These are phyloP conservation scores for Sporothrix brasiliensis DNA, from an alignment of 2,329 filamentous ascomycete genomes.

Conservation along the genomic window DNA sequence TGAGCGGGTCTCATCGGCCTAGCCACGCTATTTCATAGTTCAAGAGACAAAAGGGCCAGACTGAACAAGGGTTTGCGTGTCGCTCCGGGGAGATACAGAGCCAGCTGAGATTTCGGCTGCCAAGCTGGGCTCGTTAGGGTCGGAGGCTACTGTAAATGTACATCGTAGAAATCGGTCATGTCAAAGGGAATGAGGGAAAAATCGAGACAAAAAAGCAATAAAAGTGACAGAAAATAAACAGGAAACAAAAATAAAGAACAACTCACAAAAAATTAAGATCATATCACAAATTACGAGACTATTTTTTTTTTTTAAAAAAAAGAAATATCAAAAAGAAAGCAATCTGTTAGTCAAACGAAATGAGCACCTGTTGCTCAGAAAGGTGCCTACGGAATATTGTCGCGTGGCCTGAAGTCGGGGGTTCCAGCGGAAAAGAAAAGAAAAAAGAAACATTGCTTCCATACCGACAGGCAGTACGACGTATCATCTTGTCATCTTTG, in stretches of 20 bases:
- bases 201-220: neutral
- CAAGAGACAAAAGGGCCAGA: neutral
- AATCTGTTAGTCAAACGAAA: constrained; percentile 2
- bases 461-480: neutral
- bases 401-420: constrained; percentile 10
- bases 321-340: neutral
- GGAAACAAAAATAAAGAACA: neutral
- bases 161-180: too few relatives aligned
- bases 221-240: neutral
- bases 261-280: neutral
- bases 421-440: constrained; percentile 3
- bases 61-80: neutral
- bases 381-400: constrained; percentile 5
- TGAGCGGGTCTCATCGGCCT: neutral
- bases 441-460: neutral
- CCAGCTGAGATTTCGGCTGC: constrained; percentile 14
- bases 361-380: neutral
- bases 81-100: neutral
- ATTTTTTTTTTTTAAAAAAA: neutral
- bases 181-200: too few relatives aligned
- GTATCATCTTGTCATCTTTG: neutral
- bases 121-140: neutral
- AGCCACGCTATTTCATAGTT: constrained; percentile 5
- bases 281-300: neutral
- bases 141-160: neutral